Evolutionary conservation across 2,329 filamentous ascomycete species (phyloP).

Genomic region (Aspergillus pseudotamarii): DNA sequence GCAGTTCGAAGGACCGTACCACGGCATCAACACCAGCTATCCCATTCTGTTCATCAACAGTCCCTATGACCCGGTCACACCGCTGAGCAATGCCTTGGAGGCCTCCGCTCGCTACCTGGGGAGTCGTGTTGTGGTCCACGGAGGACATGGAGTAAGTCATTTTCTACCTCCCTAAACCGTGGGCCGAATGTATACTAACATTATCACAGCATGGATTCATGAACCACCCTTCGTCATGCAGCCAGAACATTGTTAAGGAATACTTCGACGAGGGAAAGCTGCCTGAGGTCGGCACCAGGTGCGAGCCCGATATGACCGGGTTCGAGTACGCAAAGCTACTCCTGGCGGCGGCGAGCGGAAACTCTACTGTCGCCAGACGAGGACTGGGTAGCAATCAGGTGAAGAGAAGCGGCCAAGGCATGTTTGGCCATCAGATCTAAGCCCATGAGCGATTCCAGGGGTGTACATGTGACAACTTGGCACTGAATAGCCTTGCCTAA

Average conservation of each 20-base stretch:
- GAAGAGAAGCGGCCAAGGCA: too few relatives aligned
- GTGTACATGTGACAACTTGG: too few relatives aligned
- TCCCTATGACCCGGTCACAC: slow-evolving; percentile 7
- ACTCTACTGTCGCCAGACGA: too few relatives aligned
- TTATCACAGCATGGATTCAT: not conserved
- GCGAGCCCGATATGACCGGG: slow-evolving; percentile 3
- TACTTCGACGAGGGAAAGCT: slow-evolving; percentile 8
- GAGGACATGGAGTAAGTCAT: too few relatives aligned
- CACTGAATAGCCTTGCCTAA: too few relatives aligned
- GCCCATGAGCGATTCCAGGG: too few relatives aligned
- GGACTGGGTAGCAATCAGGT: too few relatives aligned
- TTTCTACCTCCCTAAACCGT: too few relatives aligned
- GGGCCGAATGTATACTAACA: too few relatives aligned
- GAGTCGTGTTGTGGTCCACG: not conserved
- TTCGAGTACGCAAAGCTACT: not conserved
- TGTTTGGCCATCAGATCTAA: too few relatives aligned
- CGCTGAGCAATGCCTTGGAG: not conserved
- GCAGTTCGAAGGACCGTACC: not conserved
- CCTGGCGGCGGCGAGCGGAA: too few relatives aligned
- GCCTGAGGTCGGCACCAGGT: slow-evolving; percentile 4
- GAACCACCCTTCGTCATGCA: slow-evolving; percentile 10
- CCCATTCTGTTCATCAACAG: slow-evolving; percentile 6
- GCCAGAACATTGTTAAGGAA: not conserved
- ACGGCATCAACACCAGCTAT: slow-evolving; percentile 9
- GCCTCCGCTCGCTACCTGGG: not conserved